Base-by-base conservation (phyloP, 768 basidiomycete species). In the Suillus subluteus region DNA sequence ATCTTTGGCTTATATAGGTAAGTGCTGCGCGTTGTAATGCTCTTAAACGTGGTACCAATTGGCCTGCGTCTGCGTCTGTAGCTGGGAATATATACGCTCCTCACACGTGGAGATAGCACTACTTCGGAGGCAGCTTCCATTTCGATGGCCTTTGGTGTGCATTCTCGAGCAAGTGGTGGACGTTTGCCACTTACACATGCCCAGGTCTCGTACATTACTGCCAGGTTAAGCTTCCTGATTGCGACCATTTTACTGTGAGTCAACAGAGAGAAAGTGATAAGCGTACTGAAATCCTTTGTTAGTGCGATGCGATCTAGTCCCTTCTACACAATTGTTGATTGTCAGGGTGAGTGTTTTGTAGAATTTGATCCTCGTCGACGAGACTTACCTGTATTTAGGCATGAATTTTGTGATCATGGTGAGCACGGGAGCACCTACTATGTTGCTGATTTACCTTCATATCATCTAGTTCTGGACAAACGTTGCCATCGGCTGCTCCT, bases 21-120 rank as follows among this genome's bases (percentile, higher is more conserved):
- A 43, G 41, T 43, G 26, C 18, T 32, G 18, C 12, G 30, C 41
- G 12, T 3, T 43, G 26, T 43, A 18, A 6, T 41, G 59, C 30
- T 41, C 41, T 21, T 43, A 18, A 21, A 43, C 26, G 5, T 23
- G 16, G 6, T 21, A 13, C 18, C 11, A 32, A 61, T 21, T 61
- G 2, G 26, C 6, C 6, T 6, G 16, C 6, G 3, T 35, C 6
- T 37, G 21, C 11, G 2, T 37, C 21, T 56, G 18, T 12, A 61
- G 59, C 41, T 61, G 59, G 59, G 41, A 61, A 32, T 61, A 61
- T 61, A n/a, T 61, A 32, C 11, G 59, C 16, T 61, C 59, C 3
- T 61, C 59, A 21, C 26, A 61, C 3, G 26, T 61, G 18, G 59
- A 61, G 26, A 43, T 61, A 21, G 26, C 41, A 30, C 21, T 61